Evolutionary conservation across 208 protist species (phyloP).

Genomic region (Sergeia podlipaevii): DNA sequence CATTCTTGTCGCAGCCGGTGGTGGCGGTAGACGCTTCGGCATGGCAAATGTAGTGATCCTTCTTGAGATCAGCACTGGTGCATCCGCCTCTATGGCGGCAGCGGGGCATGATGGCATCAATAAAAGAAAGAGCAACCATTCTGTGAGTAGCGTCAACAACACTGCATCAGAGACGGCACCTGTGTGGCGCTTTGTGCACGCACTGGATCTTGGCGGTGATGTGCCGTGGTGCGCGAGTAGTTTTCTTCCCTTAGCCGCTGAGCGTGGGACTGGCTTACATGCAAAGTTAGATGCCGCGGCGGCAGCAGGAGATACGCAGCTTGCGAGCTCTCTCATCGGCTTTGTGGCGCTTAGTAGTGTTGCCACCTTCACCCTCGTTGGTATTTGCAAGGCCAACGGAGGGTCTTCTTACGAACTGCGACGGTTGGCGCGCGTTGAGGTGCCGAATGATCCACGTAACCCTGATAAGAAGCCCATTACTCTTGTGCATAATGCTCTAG

Average conservation of each 20-base stretch:
- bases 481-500: conserved; percentile 41
- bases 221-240: conserved; percentile 79
- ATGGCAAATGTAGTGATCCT: conserved; percentile 80
- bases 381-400: conserved; percentile 16
- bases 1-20: conserved; percentile 73
- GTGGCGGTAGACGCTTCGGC: conserved; percentile 73
- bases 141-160: background rate
- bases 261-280: background rate
- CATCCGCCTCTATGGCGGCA: background rate
- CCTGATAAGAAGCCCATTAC: conserved; percentile 87
- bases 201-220: conserved; percentile 59
- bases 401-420: conserved; percentile 20
- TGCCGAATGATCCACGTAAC: conserved; percentile 61
- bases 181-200: conserved; percentile 51
- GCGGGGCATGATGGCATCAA: background rate
- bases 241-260: conserved; percentile 44
- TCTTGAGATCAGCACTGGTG: conserved; percentile 25
- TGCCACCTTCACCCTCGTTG: conserved; percentile 52
- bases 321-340: conserved; percentile 46
- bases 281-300: background rate
- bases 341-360: conserved; percentile 75
- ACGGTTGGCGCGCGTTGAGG: conserved; percentile 36
- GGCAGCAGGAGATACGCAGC: conserved; percentile 11
- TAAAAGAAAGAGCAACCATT: background rate
- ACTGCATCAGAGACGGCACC: background rate